Base-by-base conservation (phyloP, 352 stramenopile genomes). In the Thraustochytrium sp. region DNA sequence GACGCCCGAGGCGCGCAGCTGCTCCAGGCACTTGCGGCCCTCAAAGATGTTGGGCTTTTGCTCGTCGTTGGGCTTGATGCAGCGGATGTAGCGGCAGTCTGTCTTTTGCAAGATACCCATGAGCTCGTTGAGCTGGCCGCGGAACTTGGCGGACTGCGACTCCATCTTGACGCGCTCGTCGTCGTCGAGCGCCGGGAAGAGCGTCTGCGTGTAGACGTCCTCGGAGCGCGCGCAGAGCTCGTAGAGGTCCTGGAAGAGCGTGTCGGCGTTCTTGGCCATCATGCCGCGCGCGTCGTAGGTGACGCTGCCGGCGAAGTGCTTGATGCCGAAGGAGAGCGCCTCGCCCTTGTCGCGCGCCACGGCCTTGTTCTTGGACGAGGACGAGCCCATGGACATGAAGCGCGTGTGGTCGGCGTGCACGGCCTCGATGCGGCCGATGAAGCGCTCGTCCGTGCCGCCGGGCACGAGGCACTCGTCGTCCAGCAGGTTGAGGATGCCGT, bases 31-130 rank as follows among this genome's bases (percentile, higher is more conserved):
- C 44, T 95, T 90, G 84, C 97, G 95, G n/a, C 94, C 77, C 42
- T 92, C 91, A 85, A 99, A 91, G 75, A 92, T 77, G 75, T 92
- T 89, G 59, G 91, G 89, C 65, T 96, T 93, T 21, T 97, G 92
- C 23, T 93, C 89, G 87, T 98, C 96, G 86, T 99, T 99, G 0
- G 97, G 96, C 88, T 99, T 99, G 54, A 99, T 92, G 87, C 96
- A 99, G 21, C 96, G 92, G n/a, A 99, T 94, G 87, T 98, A 99
- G 85, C 98, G 95, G 37, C 94, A 95, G 76, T 93, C 91, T 0
- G 96, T 98, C 21, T 90, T 89, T 77, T 96, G 92, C 44, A 99
- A 92, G 21, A 95, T 97, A 37, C 92, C 90, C 31, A 99, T 92
- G 56, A 99, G 88, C 16, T 91, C 88, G 72, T 92, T 91, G 0